Evolutionary conservation across 1,284 basidiomycete species (phyloP).

Genomic region (Boletus semigastroideus): DNA sequence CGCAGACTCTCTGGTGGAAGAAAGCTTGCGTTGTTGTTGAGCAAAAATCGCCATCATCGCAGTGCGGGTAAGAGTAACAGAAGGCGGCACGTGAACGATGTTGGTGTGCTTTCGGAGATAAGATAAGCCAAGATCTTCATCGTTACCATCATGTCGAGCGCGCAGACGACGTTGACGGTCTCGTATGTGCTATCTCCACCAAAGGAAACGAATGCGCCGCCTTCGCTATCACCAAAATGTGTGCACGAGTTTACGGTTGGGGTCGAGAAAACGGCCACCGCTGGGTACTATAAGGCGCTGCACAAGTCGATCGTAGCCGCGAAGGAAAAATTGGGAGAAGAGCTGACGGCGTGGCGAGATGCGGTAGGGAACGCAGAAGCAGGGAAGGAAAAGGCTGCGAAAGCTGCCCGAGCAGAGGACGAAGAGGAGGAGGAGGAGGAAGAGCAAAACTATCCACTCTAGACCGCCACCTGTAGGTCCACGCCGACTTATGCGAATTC

Average conservation of each 20-base stretch:
- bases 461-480: constrained; percentile 1
- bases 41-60: constrained; percentile 37
- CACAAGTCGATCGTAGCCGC: constrained; percentile 50
- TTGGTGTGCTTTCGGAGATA: constrained; percentile 23
- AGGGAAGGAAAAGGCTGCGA: constrained; percentile 45
- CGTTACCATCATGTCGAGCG: constrained; percentile 31
- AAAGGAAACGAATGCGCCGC: constrained; percentile 17
- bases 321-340: constrained; percentile 53
- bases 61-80: no score
- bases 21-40: constrained; percentile 34
- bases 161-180: constrained; percentile 38
- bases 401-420: constrained; percentile 39
- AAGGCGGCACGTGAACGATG: no score
- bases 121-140: constrained; percentile 17
- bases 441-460: neutral
- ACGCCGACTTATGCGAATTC: neutral
- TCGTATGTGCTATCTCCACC: constrained; percentile 54
- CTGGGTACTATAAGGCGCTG: constrained; percentile 52
- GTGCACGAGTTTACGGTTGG: constrained; percentile 34
- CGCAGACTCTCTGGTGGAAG: constrained; percentile 16
- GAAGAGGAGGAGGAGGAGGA: constrained; percentile 39
- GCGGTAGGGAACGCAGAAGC: constrained; percentile 60
- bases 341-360: constrained; percentile 70
- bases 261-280: constrained; percentile 1
- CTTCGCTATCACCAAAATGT: constrained; percentile 16